Evolutionary conservation across 2,329 filamentous ascomycete species (phyloP), one percentile per base, ranked within the genome.

Genomic region (Neonectria coccinea): DNA sequence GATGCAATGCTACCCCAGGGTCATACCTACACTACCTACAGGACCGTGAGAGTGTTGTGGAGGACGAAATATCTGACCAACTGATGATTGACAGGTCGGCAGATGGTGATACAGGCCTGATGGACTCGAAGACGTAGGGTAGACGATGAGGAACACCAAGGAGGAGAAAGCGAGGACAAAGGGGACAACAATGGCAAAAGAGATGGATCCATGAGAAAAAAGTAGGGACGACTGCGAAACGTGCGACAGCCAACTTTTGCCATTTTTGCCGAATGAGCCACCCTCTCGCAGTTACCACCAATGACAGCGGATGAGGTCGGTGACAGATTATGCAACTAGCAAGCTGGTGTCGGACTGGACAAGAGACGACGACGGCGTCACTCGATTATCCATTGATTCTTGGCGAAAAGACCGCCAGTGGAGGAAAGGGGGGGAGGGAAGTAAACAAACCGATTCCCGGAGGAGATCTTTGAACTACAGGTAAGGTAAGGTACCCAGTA

Each of bases 241-340:
- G 33, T 22, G 29, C 25, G 41, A 57, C 44, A 36, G 18, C 27
- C 25, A 45, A 5, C 25, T 33, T 33, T 31, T 51, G 48, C 48
- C 48, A 51, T 20, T 51, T 50, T 50, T 31, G 27, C 47, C 25
- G 47, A 50, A 50, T 50, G 27, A 10, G 16, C 47, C 47, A 50
- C 47, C 27, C 27, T 50, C 27, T 31, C 47, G 20, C 25, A 31
- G n/a, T 12, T 11, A 10, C 27, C 47, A 50, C 47, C 47, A 50
- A 50, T 31, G 27, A 31, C 9, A 31, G 27, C 16, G 16, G 16
- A 12, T 16, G 20, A 51, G 29, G 29, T 20, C 18, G 20, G 54
- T 48, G 45, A 39, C 44, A 56, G 18, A 39, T 11, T 48, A 39
- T 48, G 54, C 42, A 39, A 27, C 42, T 18, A 56, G 18, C 16